Conservation (phyloP, 345 rosid species). For the Aurinia saxatilis region DNA sequence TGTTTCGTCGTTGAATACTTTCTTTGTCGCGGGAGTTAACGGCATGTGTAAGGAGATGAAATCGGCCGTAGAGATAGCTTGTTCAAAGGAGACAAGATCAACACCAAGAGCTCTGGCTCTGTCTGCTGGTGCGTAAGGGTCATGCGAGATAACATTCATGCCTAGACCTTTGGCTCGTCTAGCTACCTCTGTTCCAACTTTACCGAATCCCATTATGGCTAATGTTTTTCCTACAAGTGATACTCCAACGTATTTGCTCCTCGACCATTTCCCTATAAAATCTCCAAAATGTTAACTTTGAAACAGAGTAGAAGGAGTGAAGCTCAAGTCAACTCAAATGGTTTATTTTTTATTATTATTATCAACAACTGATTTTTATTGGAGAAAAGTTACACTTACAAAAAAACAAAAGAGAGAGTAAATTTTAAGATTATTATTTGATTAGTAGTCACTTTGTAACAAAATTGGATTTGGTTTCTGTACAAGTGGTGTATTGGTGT, state of each 20-base stretch:
- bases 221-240: slow-evolving; percentile 74
- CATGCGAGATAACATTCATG: slow-evolving; percentile 78
- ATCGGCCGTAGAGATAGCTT: slow-evolving; percentile 64
- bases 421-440: neutral
- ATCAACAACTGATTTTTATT: too few relatives aligned
- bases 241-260: slow-evolving; percentile 78
- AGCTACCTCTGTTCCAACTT: slow-evolving; percentile 85
- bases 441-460: neutral
- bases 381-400: too few relatives aligned
- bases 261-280: slow-evolving; percentile 66
- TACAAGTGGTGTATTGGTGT: neutral
- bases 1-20: slow-evolving; percentile 56
- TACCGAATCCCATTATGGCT: slow-evolving; percentile 86
- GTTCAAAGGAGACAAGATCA: slow-evolving; percentile 71
- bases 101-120: slow-evolving; percentile 75
- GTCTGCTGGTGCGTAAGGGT: slow-evolving; percentile 78
- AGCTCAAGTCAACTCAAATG: neutral
- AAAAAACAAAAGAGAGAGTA: neutral
- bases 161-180: slow-evolving; percentile 83
- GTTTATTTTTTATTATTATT: neutral
- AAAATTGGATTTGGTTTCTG: neutral
- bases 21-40: slow-evolving; percentile 49
- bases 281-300: neutral
- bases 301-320: neutral
- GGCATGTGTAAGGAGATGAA: slow-evolving; percentile 88